Evolutionary conservation across 352 stramenopile species (phyloP).

Genomic region (Phytophthora sojae): DNA sequence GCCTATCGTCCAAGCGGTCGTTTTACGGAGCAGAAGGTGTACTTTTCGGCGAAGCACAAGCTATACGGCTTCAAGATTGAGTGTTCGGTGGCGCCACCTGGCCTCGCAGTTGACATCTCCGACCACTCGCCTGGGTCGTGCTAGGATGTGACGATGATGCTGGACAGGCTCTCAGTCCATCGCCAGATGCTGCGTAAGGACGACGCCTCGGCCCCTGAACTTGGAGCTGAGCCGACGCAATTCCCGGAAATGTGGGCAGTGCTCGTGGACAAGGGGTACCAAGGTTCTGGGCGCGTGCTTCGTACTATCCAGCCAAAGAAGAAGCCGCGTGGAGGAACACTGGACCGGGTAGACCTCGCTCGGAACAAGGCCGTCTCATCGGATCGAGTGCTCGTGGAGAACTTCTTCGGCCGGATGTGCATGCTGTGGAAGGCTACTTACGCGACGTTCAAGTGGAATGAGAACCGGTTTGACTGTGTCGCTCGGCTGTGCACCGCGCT

Average conservation of each 20-base stretch:
- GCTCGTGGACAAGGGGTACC: too few relatives aligned
- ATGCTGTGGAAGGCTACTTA: conserved; percentile 29
- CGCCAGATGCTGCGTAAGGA: too few relatives aligned
- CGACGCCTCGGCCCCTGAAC: background rate
- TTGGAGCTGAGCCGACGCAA: background rate
- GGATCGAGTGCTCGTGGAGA: conserved; percentile 36
- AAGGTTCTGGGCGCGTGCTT: too few relatives aligned
- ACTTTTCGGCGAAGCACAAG: background rate
- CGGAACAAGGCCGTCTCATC: conserved; percentile 25
- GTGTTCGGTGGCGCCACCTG: background rate
- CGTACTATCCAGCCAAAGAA: too few relatives aligned
- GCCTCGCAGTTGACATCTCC: background rate
- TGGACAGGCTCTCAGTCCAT: conserved; percentile 3
- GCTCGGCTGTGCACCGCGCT: conserved; percentile 9
- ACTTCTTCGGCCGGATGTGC: conserved; percentile 34
- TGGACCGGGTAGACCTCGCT: too few relatives aligned
- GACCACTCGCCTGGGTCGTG: background rate
- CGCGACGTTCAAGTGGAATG: conserved; percentile 28
- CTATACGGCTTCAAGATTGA: conserved; percentile 7
- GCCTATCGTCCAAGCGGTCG: background rate
- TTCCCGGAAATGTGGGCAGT: conserved; percentile 6
- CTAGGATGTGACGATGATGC: background rate
- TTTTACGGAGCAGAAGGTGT: background rate
- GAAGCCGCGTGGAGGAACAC: too few relatives aligned
- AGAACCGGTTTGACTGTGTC: background rate